Percentiles rank a stretch among this genome's conserved stretches.
Conservation (phyloP, 176 grass and related monocot genomes). For the Juncus effusus region DNA sequence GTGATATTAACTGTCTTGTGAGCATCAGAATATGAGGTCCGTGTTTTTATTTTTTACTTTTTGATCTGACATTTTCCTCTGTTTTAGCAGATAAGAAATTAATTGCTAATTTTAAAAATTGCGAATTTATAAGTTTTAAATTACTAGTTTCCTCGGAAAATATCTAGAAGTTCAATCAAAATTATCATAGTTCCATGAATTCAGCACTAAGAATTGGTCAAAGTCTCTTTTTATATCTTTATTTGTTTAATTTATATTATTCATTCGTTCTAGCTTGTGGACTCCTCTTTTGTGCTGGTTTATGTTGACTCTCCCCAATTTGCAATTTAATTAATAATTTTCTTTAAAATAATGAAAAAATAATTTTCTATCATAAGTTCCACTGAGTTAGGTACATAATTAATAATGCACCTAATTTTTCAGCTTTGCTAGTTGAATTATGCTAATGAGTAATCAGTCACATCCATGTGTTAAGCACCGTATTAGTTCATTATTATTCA, state of each 20-base stretch:
- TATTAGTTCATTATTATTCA: slow-evolving; percentile 8
- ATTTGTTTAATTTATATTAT: neutral
- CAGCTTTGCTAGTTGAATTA: neutral
- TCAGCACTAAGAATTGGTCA: too few species aligned
- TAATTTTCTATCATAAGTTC: neutral
- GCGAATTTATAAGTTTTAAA: too few species aligned
- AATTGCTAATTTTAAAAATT: too few species aligned
- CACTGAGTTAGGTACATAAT: neutral
- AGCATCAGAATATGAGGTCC: too few species aligned
- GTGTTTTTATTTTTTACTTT: too few species aligned
- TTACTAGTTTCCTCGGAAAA: too few species aligned
- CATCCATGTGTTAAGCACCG: slow-evolving; percentile 16
- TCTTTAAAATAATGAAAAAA: neutral
- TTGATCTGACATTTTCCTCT: too few species aligned
- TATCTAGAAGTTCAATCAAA: too few species aligned
- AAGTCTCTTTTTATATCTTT: too few species aligned
- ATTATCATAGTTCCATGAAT: too few species aligned
- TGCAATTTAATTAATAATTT: neutral
- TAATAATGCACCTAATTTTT: neutral
- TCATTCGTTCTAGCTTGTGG: slow-evolving; percentile 12
- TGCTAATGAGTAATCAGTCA: neutral
- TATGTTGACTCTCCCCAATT: slow-evolving; percentile 19
- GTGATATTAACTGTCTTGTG: too few species aligned
- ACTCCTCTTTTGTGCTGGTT: slow-evolving; percentile 25
- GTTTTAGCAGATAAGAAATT: too few species aligned